Conservation (phyloP, 2,329 filamentous ascomycete species). For the Bipolaris zeicola region DNA sequence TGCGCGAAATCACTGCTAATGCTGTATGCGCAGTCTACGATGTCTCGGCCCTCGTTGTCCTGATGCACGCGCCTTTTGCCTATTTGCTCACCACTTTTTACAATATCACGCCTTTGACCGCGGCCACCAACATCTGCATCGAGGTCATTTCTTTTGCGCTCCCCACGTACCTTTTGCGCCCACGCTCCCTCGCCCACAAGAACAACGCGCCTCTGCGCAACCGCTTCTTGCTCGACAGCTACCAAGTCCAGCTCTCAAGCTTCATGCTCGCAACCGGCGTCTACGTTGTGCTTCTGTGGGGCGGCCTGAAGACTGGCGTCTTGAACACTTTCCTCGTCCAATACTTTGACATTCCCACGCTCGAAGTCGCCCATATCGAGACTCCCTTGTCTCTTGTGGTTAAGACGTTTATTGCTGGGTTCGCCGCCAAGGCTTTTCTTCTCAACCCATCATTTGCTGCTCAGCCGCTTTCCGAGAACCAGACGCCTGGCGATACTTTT, state of each 20-base stretch:
- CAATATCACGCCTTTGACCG: constrained; percentile 65
- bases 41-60: constrained; percentile 55
- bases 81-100: constrained; percentile 83
- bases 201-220: constrained; percentile 54
- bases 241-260: constrained; percentile 59
- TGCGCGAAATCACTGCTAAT: constrained; percentile 7
- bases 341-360: constrained; percentile 73
- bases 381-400: constrained; percentile 56
- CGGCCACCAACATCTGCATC: constrained; percentile 67
- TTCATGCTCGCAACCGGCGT: constrained; percentile 72
- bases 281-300: constrained; percentile 74
- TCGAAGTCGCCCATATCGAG: constrained; percentile 70
- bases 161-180: constrained; percentile 77
- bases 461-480: constrained; percentile 55
- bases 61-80: constrained; percentile 76
- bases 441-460: constrained; percentile 71
- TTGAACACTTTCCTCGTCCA: constrained; percentile 74
- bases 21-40: constrained; percentile 42
- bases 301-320: constrained; percentile 67
- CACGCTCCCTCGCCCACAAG: constrained; percentile 68
- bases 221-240: constrained; percentile 50
- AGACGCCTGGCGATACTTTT: constrained; percentile 61
- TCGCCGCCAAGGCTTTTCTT: constrained; percentile 75
- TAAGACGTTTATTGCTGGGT: constrained; percentile 70
- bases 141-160: constrained; percentile 71